A percentile compares a stretch with the other conserved stretches of the same genome.
phyloP scores from a whole-genome alignment of 2,329 filamentous ascomycete genomes.

The Hypoxylon sp. region DNA sequence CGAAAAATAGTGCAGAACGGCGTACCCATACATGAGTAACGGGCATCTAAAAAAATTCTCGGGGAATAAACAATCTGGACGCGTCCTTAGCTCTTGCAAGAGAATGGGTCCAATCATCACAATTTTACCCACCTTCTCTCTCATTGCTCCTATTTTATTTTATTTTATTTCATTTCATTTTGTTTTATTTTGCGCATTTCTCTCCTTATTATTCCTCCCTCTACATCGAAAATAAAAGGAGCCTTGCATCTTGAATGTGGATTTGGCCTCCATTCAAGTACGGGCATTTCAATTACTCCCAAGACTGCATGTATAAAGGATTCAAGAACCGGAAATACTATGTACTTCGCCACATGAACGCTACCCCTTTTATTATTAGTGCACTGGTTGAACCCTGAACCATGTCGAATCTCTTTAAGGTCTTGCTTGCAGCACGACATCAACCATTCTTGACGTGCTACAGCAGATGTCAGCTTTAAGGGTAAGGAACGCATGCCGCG shows the following conservation, averaged over 20 bases:
- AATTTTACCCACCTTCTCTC: constrained; percentile 12
- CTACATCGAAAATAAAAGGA: constrained; percentile 12
- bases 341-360: constrained; percentile 41
- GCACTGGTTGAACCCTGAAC: constrained; percentile 42
- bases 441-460: constrained; percentile 40
- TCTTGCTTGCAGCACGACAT: constrained; percentile 41
- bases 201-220: neutral
- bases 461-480: constrained; percentile 43
- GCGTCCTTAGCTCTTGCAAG: constrained; percentile 2
- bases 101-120: neutral
- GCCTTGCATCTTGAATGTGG: constrained; percentile 17
- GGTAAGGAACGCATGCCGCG: constrained; percentile 34
- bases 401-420: constrained; percentile 41
- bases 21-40: neutral
- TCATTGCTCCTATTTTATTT: constrained; percentile 10
- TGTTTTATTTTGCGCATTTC: constrained; percentile 9
- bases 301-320: constrained; percentile 19
- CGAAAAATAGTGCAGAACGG: neutral
- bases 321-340: constrained; percentile 42
- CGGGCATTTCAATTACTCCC: constrained; percentile 20
- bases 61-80: constrained; percentile 1
- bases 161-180: constrained; percentile 8
- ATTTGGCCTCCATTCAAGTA: constrained; percentile 26
- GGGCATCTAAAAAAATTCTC: neutral
- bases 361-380: constrained; percentile 42